Base-by-base conservation (phyloP, 805 yeast genomes). In the Starmera quercuum region DNA sequence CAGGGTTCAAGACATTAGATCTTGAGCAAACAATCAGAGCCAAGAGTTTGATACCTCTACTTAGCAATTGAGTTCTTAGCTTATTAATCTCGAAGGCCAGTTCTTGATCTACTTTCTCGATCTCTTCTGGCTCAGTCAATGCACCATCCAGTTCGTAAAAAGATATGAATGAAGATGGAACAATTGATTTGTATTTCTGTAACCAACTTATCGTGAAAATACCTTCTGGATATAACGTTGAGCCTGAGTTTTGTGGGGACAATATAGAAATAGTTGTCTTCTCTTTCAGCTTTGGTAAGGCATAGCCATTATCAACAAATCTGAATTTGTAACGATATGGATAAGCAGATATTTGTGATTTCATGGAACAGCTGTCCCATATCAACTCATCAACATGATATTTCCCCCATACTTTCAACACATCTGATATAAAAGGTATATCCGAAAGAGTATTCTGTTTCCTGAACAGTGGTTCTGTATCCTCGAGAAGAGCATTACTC, bases 121-220 rank as follows among this genome's bases (percentile, higher is more conserved):
- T 39, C 12, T 45, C 51, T 12, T 42, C 38, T 2, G 26, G 35
- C 18, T 54, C 56, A 1, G 46, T 39, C 4, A 49, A 44, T 15
- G 61, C 65, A 9, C 54, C 54, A 14, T 47, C 51, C 11, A 71
- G 39, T 31, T 66, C 65, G 42, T 65, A 64, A 24, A 73, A 62
- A 2, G 68, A 48, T 2, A 77, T 53, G 27, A 66, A 63, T 0
- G 69, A 64, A 1, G 68, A 43, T 0, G 84, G 83, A n/a, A 61
- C 27, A 4, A 56, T 35, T n/a, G 62, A 56, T 19, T 58, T 54
- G 44, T 76, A 73, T 45, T 74, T 76, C 23, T 63, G 60, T 11
- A 75, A 38, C 85, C 84, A 78, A 18, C 68, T 56, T 1, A 49
- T 41, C 2, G 69, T 59, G 20, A 73, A 45, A 2, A 73, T 41